These are phyloP conservation scores for Malus asiatica DNA, from an alignment of 306 rosid species.

Conservation along the genomic window DNA sequence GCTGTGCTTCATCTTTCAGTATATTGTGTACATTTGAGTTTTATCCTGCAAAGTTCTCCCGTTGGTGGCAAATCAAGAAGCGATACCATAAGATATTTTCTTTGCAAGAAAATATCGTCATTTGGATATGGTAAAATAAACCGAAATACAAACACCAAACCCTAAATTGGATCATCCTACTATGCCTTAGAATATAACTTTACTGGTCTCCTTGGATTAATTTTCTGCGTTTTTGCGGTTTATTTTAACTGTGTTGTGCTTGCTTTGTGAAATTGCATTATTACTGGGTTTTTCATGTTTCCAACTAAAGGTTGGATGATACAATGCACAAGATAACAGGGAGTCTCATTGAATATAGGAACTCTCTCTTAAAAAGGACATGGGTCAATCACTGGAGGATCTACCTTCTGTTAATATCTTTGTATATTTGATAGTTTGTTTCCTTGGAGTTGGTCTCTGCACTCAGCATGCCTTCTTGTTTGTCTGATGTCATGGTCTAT, in stretches of 20 bases:
- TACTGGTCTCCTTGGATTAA: neutral
- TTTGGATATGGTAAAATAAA: neutral
- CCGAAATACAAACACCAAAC: no score
- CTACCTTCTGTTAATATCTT: neutral
- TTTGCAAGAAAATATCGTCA: neutral
- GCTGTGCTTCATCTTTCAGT: neutral
- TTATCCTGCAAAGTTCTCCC: neutral
- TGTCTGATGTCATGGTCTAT: no score
- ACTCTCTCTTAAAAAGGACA: neutral
- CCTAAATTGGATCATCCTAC: neutral
- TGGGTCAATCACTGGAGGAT: neutral
- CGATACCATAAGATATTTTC: neutral
- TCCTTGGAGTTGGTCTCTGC: neutral
- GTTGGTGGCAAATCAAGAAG: neutral
- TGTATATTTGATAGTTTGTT: neutral
- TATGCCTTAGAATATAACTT: neutral
- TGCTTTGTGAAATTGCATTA: neutral
- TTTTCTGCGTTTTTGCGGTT: neutral
- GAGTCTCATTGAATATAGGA: neutral
- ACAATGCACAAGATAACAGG: neutral
- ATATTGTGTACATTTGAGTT: neutral
- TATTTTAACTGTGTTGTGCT: neutral
- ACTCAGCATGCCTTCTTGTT: neutral
- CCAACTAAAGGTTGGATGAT: neutral
- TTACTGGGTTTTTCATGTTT: neutral